These are phyloP conservation scores for Xanthoceras sorbifolium DNA, from an alignment of 345 rosid genomes.

Conservation along the genomic window DNA sequence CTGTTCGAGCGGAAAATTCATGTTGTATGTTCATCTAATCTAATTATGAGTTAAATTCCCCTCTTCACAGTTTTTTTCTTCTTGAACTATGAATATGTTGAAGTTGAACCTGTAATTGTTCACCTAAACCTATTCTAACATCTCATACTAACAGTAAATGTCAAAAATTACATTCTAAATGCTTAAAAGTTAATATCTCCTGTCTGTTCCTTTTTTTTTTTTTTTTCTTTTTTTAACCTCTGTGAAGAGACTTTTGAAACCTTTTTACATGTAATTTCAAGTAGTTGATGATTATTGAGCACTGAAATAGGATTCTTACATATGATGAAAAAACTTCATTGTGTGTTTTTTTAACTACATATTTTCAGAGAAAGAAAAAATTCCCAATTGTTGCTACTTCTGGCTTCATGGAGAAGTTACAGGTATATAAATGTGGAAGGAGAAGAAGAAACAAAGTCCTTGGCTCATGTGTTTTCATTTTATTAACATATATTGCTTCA, in stretches of 20 bases:
- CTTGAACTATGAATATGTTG: neutral
- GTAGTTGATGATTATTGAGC: neutral
- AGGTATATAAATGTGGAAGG: neutral
- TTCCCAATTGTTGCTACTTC: too few relatives aligned
- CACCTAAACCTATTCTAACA: slow-evolving; percentile 1
- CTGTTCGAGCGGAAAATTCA: slow-evolving; percentile 19
- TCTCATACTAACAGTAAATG: slow-evolving; percentile 24
- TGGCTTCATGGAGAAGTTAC: too few relatives aligned
- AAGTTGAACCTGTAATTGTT: slow-evolving; percentile 23
- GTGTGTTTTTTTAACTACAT: too few relatives aligned
- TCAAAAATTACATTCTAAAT: slow-evolving; percentile 13
- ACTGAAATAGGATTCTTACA: neutral
- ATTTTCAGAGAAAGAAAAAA: too few relatives aligned
- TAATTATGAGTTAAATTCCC: slow-evolving; percentile 26
- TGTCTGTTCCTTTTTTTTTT: too few relatives aligned
- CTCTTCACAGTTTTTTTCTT: slow-evolving; percentile 5
- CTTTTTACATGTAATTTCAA: neutral
- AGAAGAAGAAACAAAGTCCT: too few relatives aligned
- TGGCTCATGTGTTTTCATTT: too few relatives aligned
- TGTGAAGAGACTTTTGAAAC: too few relatives aligned
- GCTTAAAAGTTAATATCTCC: neutral
- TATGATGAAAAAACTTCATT: neutral
- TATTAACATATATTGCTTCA: too few relatives aligned
- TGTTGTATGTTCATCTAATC: slow-evolving; percentile 33
- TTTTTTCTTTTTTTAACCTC: too few relatives aligned